phyloP scores from a whole-genome alignment of 345 rosid species.

The Trapa incisa region DNA sequence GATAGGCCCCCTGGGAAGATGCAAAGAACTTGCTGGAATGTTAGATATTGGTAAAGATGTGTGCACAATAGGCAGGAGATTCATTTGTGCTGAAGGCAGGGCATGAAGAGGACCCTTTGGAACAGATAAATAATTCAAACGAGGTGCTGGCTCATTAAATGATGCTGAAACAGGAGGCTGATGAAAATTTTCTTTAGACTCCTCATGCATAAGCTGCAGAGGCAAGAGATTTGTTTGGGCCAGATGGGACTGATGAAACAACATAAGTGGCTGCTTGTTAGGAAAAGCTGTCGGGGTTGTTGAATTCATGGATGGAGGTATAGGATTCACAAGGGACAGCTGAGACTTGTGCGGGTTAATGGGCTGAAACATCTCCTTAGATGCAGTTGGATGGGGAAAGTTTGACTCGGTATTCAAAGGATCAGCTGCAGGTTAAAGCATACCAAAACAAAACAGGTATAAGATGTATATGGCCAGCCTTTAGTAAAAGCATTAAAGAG shows the following conservation, averaged over 20 bases:
- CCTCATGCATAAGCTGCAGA: constrained; percentile 29
- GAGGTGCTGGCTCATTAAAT: constrained; percentile 27
- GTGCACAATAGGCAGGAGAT: constrained; percentile 19
- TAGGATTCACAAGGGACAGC: constrained; percentile 29
- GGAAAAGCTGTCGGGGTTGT: constrained; percentile 20
- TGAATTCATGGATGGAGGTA: constrained; percentile 26
- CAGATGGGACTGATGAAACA: constrained; percentile 38
- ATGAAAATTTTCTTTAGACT: constrained; percentile 24
- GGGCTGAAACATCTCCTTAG: constrained; percentile 45
- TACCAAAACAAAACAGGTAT: constrained; percentile 18
- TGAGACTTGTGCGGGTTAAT: constrained; percentile 43
- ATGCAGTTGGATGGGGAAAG: constrained; percentile 11
- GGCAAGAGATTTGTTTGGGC: constrained; percentile 29
- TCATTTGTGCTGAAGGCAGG: constrained; percentile 21
- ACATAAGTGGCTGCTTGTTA: constrained; percentile 25
- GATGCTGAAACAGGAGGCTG: constrained; percentile 33
- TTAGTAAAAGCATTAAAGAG: background rate
- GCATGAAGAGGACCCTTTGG: constrained; percentile 29
- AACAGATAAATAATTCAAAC: constrained; percentile 33
- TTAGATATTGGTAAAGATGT: constrained; percentile 28
- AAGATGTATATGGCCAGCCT: background rate
- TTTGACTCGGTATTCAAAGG: constrained; percentile 13
- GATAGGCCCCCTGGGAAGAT: constrained; percentile 26
- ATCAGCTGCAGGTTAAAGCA: constrained; percentile 15
- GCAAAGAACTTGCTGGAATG: constrained; percentile 23